These are phyloP conservation scores for Boletus semigastroideus DNA, from an alignment of 1,284 basidiomycete genomes.

Conservation along the genomic window DNA sequence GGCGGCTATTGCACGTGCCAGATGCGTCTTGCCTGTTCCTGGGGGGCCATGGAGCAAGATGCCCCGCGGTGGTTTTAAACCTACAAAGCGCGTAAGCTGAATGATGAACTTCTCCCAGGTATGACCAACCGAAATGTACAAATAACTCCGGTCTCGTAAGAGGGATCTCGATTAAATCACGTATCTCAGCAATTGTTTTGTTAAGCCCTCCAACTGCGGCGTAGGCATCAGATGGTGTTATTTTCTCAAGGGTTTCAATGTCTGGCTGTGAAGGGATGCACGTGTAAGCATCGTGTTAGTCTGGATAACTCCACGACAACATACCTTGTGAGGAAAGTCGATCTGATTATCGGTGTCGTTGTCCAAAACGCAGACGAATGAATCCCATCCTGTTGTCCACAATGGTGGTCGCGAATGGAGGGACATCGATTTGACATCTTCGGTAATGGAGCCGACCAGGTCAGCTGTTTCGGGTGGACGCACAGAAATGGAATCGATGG, in stretches of 20 bases:
- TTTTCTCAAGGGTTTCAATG: slow-evolving; percentile 44
- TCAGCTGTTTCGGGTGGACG: slow-evolving; percentile 29
- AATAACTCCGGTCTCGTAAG: slow-evolving; percentile 90
- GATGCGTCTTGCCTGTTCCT: slow-evolving; percentile 93
- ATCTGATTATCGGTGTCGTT: slow-evolving; percentile 21
- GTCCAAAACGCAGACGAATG: slow-evolving; percentile 48
- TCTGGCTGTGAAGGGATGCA: slow-evolving; percentile 36
- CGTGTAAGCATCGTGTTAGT: slow-evolving; percentile 14
- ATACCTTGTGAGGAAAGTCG: slow-evolving; percentile 35
- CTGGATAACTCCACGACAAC: slow-evolving; percentile 1
- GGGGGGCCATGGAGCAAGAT: slow-evolving; percentile 91
- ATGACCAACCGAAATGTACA: slow-evolving; percentile 71
- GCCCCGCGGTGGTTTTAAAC: slow-evolving; percentile 86
- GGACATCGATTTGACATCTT: slow-evolving; percentile 43
- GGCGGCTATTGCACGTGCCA: slow-evolving; percentile 85
- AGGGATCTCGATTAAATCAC: slow-evolving; percentile 94
- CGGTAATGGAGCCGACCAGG: slow-evolving; percentile 37
- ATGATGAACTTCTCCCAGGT: slow-evolving; percentile 1
- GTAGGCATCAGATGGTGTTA: slow-evolving; percentile 53
- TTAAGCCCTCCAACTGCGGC: slow-evolving; percentile 85
- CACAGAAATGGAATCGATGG: slow-evolving; percentile 48
- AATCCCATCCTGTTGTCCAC: slow-evolving; percentile 67
- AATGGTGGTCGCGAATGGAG: slow-evolving; percentile 39
- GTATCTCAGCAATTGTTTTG: slow-evolving; percentile 86
- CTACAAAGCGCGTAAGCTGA: slow-evolving; percentile 38